These are phyloP conservation scores for Apophysomyces variabilis DNA, from an alignment of 371 early-diverging fungal species.

Conservation along the genomic window DNA sequence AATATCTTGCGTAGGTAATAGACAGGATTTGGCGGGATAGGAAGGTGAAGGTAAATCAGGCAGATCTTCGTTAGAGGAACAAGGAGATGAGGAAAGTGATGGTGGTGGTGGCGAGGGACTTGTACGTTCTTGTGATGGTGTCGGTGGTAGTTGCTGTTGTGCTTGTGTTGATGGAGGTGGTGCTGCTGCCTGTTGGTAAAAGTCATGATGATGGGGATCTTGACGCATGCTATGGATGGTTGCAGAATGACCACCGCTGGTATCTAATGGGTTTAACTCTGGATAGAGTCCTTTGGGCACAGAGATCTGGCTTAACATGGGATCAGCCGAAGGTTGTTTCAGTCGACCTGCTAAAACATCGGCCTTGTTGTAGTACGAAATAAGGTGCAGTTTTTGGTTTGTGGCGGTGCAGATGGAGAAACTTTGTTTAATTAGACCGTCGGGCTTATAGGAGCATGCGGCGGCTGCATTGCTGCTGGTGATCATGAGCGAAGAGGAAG, in stretches of 20 bases:
- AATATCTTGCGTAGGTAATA: slow-evolving; percentile 48
- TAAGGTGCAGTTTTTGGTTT: slow-evolving; percentile 83
- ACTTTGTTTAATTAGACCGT: slow-evolving; percentile 66
- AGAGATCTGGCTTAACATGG: slow-evolving; percentile 49
- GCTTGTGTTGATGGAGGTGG: no score
- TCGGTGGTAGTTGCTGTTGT: no score
- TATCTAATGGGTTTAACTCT: slow-evolving; percentile 56
- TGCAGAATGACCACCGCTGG: slow-evolving; percentile 52
- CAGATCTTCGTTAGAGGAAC: slow-evolving; percentile 36
- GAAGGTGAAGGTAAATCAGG: slow-evolving; percentile 20
- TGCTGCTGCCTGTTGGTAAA: slow-evolving; percentile 7
- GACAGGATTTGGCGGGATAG: slow-evolving; percentile 15
- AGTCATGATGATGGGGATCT: slow-evolving; percentile 16
- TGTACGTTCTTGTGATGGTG: slow-evolving; percentile 1
- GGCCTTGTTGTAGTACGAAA: slow-evolving; percentile 84
- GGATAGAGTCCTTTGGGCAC: slow-evolving; percentile 72
- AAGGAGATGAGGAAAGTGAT: slow-evolving; percentile 39
- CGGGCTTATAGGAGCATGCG: slow-evolving; percentile 57
- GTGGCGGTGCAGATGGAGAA: slow-evolving; percentile 74
- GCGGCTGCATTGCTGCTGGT: slow-evolving; percentile 36
- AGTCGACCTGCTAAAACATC: slow-evolving; percentile 65
- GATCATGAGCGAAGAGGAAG: slow-evolving; percentile 25
- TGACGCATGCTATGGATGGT: slow-evolving; percentile 46
- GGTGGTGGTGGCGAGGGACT: slow-evolving; percentile 40
- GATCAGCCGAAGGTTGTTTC: slow-evolving; percentile 58